Conservation (phyloP, 2,329 filamentous ascomycete genomes). For the Fusarium nisikadoi region DNA sequence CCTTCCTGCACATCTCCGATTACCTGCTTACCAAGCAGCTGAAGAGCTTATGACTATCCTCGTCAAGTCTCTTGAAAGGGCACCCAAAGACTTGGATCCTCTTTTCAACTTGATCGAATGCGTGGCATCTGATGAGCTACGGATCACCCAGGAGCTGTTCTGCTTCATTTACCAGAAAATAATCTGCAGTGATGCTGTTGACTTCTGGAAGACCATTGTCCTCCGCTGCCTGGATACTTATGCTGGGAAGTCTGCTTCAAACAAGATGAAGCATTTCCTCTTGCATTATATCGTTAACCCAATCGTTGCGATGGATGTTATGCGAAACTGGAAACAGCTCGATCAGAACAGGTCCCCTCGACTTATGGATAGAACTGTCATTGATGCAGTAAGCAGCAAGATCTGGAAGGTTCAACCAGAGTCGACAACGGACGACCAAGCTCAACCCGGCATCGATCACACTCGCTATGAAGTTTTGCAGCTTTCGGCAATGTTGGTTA, state of each 20-base stretch:
- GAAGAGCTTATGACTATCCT: conserved; percentile 90
- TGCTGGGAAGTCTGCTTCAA: conserved; percentile 78
- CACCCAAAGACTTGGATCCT: conserved; percentile 81
- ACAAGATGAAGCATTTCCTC: conserved; percentile 92
- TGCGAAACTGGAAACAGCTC: conserved; percentile 77
- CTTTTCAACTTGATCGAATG: conserved; percentile 87
- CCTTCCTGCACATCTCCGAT: conserved; percentile 76
- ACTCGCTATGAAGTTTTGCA: conserved; percentile 96
- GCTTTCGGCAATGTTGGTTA: conserved; percentile 92
- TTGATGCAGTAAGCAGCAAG: conserved; percentile 89
- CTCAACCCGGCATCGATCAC: conserved; percentile 90
- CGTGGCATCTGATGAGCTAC: conserved; percentile 85
- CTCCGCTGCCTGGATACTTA: conserved; percentile 90
- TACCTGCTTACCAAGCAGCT: conserved; percentile 88
- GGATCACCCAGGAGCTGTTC: conserved; percentile 78
- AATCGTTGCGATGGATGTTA: conserved; percentile 95
- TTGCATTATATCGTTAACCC: conserved; percentile 95
- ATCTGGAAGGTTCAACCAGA: conserved; percentile 92
- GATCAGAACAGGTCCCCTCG: conserved; percentile 69
- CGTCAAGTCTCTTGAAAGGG: conserved; percentile 79
- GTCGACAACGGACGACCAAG: conserved; percentile 84
- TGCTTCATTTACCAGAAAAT: conserved; percentile 87
- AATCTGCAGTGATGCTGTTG: conserved; percentile 84
- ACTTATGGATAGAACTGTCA: conserved; percentile 86
- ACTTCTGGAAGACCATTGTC: conserved; percentile 85